A percentile compares a stretch with the other conserved stretches of the same genome.
These are phyloP conservation scores for Phaeoacremonium minimum DNA, from an alignment of 2,329 filamentous ascomycete species.

Conservation along the genomic window DNA sequence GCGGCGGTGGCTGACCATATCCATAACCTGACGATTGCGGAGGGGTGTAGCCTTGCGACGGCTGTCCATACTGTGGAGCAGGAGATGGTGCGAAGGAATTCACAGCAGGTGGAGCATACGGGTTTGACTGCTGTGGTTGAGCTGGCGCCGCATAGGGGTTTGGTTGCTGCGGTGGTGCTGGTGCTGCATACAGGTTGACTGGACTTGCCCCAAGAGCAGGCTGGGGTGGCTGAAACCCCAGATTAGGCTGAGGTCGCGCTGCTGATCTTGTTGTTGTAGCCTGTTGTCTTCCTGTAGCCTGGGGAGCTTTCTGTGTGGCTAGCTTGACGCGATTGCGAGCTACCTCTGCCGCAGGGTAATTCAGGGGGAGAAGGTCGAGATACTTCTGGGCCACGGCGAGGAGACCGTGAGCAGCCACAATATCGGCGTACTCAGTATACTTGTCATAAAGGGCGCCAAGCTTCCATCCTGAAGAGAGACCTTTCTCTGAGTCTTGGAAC, in stretches of 20 bases:
- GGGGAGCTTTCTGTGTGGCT: slow-evolving; percentile 61
- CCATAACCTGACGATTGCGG: slow-evolving; percentile 22
- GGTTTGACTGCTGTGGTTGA: too few species aligned
- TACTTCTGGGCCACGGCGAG: slow-evolving; percentile 86
- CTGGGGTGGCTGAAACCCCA: slow-evolving; percentile 47
- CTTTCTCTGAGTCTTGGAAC: slow-evolving; percentile 76
- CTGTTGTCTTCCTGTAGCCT: slow-evolving; percentile 26
- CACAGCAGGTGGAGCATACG: slow-evolving; percentile 17
- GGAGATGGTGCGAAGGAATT: slow-evolving; percentile 32
- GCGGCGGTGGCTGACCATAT: slow-evolving; percentile 29
- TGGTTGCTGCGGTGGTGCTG: slow-evolving; percentile 16
- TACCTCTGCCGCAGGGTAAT: slow-evolving; percentile 82
- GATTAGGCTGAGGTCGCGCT: slow-evolving; percentile 28
- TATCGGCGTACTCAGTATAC: slow-evolving; percentile 95
- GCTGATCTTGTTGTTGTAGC: slow-evolving; percentile 20
- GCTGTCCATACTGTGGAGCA: slow-evolving; percentile 12
- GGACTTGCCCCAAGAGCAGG: slow-evolving; percentile 17
- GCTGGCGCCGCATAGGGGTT: slow-evolving; percentile 27
- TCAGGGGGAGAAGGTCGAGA: slow-evolving; percentile 75
- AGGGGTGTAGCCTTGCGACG: slow-evolving; percentile 18
- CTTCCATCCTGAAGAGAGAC: slow-evolving; percentile 78
- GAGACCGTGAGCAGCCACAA: slow-evolving; percentile 86
- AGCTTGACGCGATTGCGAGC: slow-evolving; percentile 81
- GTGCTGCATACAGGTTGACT: slow-evolving; percentile 20
- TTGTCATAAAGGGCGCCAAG: slow-evolving; percentile 84